phyloP scores from a whole-genome alignment of 2,329 filamentous ascomycete species.

The Knufia fluminis region DNA sequence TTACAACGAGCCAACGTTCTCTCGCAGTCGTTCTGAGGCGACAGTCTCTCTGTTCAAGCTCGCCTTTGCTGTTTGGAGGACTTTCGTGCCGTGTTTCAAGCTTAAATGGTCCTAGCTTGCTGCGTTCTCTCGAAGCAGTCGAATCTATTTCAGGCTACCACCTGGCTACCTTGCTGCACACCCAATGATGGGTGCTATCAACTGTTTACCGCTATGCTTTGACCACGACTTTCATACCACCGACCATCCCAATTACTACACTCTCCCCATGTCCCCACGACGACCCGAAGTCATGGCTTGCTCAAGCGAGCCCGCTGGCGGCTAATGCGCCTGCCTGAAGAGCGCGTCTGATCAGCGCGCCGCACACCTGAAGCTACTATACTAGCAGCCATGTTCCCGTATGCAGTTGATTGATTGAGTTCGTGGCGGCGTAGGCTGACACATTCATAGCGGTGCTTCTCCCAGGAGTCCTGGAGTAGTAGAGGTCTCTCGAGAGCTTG shows the following conservation, averaged over 20 bases:
- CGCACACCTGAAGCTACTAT: not conserved
- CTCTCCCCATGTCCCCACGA: not conserved
- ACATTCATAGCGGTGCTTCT: conserved; percentile 3
- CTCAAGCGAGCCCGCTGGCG: conserved; percentile 8
- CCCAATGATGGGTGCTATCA: conserved; percentile 4
- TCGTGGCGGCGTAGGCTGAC: not conserved
- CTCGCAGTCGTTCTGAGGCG: not conserved
- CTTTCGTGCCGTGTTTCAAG: conserved; percentile 4
- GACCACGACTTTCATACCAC: not conserved
- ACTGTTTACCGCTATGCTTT: conserved; percentile 5
- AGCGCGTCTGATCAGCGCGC: conserved; percentile 9
- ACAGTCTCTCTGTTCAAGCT: not conserved
- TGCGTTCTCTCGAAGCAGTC: not conserved
- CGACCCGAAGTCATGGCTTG: not conserved
- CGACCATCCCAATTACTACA: not conserved
- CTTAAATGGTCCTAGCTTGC: conserved; percentile 5
- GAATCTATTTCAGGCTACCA: conserved; percentile 1
- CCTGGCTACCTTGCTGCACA: not conserved
- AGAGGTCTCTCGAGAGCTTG: conserved; percentile 1
- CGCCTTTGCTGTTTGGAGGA: not conserved
- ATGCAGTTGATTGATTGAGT: not conserved
- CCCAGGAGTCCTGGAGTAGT: not conserved
- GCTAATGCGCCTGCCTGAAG: conserved; percentile 4
- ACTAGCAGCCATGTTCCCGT: conserved; percentile 8
- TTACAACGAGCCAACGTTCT: conserved; percentile 4